phyloP scores from a whole-genome alignment of 257 asterid species.

The Rhazya stricta region DNA sequence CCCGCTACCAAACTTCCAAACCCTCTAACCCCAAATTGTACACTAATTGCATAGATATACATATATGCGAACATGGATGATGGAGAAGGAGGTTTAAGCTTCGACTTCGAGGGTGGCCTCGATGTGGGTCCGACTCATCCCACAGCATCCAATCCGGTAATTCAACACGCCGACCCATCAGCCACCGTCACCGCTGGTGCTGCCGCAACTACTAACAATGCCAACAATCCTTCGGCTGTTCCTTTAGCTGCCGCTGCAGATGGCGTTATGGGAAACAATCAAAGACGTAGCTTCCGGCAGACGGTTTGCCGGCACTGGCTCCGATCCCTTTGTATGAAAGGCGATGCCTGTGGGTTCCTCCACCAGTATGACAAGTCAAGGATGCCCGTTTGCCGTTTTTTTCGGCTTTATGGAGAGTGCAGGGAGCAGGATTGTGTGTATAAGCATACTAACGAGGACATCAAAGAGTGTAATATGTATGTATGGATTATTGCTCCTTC shows the following conservation, averaged over 20 bases:
- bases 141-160: constrained; percentile 74
- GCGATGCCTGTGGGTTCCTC: constrained; percentile 86
- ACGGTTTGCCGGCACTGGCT: constrained; percentile 93
- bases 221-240: constrained; percentile 14
- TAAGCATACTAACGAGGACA: constrained; percentile 90
- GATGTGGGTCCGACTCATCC: constrained; percentile 70
- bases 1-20: not conserved
- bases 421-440: constrained; percentile 94
- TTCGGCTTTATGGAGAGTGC: constrained; percentile 77
- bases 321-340: constrained; percentile 82
- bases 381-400: constrained; percentile 88
- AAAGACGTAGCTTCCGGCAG: constrained; percentile 76
- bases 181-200: constrained; percentile 25
- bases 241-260: constrained; percentile 28
- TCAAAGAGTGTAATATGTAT: constrained; percentile 90
- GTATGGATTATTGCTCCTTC: constrained; percentile 11
- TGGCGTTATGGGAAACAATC: constrained; percentile 24
- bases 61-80: constrained; percentile 54
- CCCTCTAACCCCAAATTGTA: not conserved
- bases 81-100: constrained; percentile 85
- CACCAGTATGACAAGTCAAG: constrained; percentile 87
- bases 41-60: not conserved
- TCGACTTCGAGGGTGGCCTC: constrained; percentile 86
- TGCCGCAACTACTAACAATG: constrained; percentile 21
- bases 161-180: constrained; percentile 41